These are phyloP conservation scores for Leishmania aethiopica DNA, from an alignment of 208 protist genomes.

Conservation along the genomic window DNA sequence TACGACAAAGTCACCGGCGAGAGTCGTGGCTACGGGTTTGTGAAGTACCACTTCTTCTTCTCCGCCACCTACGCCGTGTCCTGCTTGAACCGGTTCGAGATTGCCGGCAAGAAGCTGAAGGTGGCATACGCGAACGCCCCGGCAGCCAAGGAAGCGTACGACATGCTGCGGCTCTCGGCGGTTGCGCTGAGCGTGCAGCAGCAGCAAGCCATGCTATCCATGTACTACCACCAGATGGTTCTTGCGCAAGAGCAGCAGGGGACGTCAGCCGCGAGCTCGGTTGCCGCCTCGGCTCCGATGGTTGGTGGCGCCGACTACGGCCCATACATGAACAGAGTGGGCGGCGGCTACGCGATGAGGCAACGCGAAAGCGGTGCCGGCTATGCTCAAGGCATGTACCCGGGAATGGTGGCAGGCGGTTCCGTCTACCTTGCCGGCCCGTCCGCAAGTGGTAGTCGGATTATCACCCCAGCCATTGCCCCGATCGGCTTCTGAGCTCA, in stretches of 20 bases:
- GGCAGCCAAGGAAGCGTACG: conserved; percentile 66
- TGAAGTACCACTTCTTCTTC: conserved; percentile 82
- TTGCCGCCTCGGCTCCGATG: neutral
- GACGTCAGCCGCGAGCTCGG: neutral
- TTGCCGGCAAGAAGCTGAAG: conserved; percentile 84
- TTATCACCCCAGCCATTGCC: conserved; percentile 4
- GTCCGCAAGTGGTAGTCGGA: neutral
- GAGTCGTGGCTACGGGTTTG: conserved; percentile 91
- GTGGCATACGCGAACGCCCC: conserved; percentile 80
- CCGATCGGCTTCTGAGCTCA: conserved; percentile 10
- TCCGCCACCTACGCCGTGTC: conserved; percentile 83
- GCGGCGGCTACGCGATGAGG: conserved; percentile 14
- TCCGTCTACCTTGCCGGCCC: neutral
- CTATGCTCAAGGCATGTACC: neutral
- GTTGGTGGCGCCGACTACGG: conserved; percentile 2
- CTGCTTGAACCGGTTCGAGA: conserved; percentile 80
- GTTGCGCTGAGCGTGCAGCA: conserved; percentile 65
- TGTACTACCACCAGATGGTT: conserved; percentile 77
- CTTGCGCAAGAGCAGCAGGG: conserved; percentile 41
- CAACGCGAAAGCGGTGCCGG: conserved; percentile 12
- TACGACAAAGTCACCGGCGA: conserved; percentile 80
- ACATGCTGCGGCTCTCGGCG: conserved; percentile 38
- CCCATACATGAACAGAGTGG: conserved; percentile 4
- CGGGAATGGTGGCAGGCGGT: neutral
- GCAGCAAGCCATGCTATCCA: conserved; percentile 51